These are phyloP conservation scores for Neoascochyta sp. DNA, from an alignment of 2,329 filamentous ascomycete species.

Conservation along the genomic window DNA sequence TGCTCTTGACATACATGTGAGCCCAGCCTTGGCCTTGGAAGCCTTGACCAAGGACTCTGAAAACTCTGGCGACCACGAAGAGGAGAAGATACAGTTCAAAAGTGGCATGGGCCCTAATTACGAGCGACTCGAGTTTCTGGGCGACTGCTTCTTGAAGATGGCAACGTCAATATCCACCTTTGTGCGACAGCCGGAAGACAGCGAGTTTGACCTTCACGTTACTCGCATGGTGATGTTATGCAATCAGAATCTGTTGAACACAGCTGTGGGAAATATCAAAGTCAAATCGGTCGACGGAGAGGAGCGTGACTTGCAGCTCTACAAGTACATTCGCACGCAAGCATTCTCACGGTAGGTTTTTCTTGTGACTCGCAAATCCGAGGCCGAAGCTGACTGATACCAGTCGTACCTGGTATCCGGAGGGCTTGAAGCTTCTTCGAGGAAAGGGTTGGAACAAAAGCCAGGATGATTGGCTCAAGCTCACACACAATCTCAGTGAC, in stretches of 20 bases:
- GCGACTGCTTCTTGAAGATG: conserved; percentile 94
- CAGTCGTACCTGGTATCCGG: conserved; percentile 81
- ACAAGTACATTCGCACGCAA: conserved; percentile 77
- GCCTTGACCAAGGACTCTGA: conserved; percentile 91
- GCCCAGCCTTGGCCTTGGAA: conserved; percentile 71
- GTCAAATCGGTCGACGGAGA: conserved; percentile 36
- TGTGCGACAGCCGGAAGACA: conserved; percentile 67
- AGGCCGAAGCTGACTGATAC: conserved; percentile 12
- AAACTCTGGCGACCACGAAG: conserved; percentile 69
- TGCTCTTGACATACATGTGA: conserved; percentile 61
- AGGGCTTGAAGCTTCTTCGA: conserved; percentile 66
- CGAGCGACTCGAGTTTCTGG: conserved; percentile 87
- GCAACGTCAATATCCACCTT: conserved; percentile 87
- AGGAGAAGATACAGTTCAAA: conserved; percentile 69
- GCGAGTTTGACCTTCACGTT: conserved; percentile 86
- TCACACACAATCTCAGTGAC: conserved; percentile 63
- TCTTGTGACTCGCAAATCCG: neutral
- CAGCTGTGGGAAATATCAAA: conserved; percentile 51
- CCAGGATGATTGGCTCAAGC: conserved; percentile 49
- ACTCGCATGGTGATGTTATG: conserved; percentile 87
- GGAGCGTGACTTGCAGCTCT: conserved; percentile 49
- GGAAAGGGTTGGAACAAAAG: conserved; percentile 63
- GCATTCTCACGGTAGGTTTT: conserved; percentile 65
- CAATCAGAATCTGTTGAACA: conserved; percentile 83
- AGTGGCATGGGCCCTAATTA: conserved; percentile 91